Conservation (phyloP, 345 rosid species). For the Brassica cretica region DNA sequence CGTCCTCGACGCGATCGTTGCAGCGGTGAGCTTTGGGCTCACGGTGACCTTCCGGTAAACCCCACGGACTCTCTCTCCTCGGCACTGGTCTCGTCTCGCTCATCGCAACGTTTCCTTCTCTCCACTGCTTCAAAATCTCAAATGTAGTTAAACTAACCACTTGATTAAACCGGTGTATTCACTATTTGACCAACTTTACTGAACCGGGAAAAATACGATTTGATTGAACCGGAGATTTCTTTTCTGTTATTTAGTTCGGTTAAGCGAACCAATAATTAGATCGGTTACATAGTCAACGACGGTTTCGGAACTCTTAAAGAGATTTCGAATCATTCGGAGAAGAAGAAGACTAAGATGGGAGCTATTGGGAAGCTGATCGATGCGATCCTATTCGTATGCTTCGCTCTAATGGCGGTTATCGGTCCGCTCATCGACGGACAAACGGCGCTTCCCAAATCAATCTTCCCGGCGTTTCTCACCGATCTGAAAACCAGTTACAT, state of each 20-base stretch:
- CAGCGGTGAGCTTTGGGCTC: constrained; percentile 91
- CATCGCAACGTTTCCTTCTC: constrained; percentile 37
- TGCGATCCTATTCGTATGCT: constrained; percentile 52
- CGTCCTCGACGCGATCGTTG: constrained; percentile 94
- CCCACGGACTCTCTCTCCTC: constrained; percentile 95
- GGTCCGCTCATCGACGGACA: constrained; percentile 68
- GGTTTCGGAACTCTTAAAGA: neutral
- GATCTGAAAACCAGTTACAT: constrained; percentile 50
- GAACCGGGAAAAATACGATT: neutral
- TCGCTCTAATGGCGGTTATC: constrained; percentile 49
- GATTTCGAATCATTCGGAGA: neutral
- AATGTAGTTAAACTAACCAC: neutral
- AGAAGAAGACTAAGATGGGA: constrained; percentile 49
- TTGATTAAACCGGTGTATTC: constrained; percentile 18
- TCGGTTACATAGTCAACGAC: neutral
- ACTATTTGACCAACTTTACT: neutral
- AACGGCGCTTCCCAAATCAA: constrained; percentile 48
- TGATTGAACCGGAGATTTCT: neutral
- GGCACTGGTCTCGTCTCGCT: constrained; percentile 92
- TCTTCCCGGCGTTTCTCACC: constrained; percentile 56
- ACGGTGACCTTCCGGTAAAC: constrained; percentile 67
- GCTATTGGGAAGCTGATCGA: constrained; percentile 57
- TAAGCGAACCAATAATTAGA: neutral
- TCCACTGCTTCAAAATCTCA: neutral
- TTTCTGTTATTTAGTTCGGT: neutral